Evolutionary conservation across 495 filamentous ascomycete genomes (phyloP).

Genomic region (Aspergillus sclerotioniger): DNA sequence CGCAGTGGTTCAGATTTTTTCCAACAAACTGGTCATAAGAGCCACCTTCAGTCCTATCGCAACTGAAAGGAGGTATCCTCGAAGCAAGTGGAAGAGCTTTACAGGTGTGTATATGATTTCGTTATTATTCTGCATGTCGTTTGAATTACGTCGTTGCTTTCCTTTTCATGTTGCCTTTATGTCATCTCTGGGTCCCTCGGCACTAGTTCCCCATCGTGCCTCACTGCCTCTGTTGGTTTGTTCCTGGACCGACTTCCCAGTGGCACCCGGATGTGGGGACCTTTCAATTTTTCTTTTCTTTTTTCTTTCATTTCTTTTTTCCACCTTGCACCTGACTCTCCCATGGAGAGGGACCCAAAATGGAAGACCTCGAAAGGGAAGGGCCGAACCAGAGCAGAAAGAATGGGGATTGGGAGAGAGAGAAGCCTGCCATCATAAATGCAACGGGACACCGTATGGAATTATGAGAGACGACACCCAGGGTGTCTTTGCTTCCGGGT

Average conservation of each 20-base stretch:
- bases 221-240: slow-evolving; percentile 5
- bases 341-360: neutral
- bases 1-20: slow-evolving; percentile 16
- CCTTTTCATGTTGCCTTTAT: neutral
- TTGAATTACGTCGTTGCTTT: slow-evolving; percentile 3
- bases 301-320: slow-evolving; percentile 9
- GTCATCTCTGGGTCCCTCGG: neutral
- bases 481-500: slow-evolving; percentile 8
- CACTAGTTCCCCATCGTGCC: neutral
- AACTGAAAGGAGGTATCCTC: neutral
- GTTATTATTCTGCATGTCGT: neutral
- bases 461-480: slow-evolving; percentile 9
- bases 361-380: slow-evolving; percentile 6
- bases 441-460: slow-evolving; percentile 12
- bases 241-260: slow-evolving; percentile 5
- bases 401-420: neutral
- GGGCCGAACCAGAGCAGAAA: neutral
- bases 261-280: slow-evolving; percentile 11
- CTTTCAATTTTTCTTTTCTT: slow-evolving; percentile 1
- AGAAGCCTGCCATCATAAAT: slow-evolving; percentile 4
- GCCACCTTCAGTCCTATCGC: neutral
- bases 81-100: slow-evolving; percentile 11
- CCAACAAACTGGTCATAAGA: slow-evolving; percentile 6
- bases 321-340: slow-evolving; percentile 2
- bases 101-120: slow-evolving; percentile 16